Percentiles rank a stretch among this genome's conserved stretches.
Conservation (phyloP, 208 protist genomes). For the Zelonia costaricensis region DNA sequence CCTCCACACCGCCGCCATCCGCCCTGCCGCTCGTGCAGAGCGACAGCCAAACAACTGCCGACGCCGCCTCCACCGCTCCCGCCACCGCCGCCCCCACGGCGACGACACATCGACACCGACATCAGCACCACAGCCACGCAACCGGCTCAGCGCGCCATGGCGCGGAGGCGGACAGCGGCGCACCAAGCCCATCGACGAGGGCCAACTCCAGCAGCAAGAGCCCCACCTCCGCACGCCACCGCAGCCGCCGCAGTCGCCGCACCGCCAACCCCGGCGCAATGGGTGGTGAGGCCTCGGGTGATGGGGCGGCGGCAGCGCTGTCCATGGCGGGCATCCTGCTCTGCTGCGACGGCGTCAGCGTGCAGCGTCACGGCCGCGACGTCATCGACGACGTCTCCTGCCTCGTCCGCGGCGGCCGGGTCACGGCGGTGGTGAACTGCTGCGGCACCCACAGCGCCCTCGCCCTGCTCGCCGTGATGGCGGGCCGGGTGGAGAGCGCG, state of each 20-base stretch:
- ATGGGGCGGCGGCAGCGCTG: background rate
- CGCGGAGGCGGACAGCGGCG: no score
- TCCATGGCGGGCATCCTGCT: constrained; percentile 15
- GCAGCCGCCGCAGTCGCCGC: constrained; percentile 3
- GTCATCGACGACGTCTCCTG: constrained; percentile 45
- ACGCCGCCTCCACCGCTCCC: no score
- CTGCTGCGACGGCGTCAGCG: constrained; percentile 46
- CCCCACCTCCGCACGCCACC: constrained; percentile 1
- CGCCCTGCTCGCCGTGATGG: constrained; percentile 41
- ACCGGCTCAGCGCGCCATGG: no score
- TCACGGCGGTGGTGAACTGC: constrained; percentile 68
- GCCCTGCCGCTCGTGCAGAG: no score
- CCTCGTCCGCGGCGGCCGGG: constrained; percentile 46
- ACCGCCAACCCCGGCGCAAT: background rate
- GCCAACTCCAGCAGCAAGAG: background rate
- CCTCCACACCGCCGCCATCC: no score
- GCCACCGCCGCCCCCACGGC: no score
- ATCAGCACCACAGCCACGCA: no score
- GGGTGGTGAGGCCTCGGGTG: background rate
- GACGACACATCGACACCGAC: no score
- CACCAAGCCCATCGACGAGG: no score
- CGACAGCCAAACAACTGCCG: no score
- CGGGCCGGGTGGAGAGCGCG: constrained; percentile 34
- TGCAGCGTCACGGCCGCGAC: constrained; percentile 22
- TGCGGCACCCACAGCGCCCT: constrained; percentile 47